Percentiles rank a stretch among this genome's conserved stretches.
Evolutionary conservation across 106 monocot species (phyloP).

Genomic region (Dioscorea zingiberensis): DNA sequence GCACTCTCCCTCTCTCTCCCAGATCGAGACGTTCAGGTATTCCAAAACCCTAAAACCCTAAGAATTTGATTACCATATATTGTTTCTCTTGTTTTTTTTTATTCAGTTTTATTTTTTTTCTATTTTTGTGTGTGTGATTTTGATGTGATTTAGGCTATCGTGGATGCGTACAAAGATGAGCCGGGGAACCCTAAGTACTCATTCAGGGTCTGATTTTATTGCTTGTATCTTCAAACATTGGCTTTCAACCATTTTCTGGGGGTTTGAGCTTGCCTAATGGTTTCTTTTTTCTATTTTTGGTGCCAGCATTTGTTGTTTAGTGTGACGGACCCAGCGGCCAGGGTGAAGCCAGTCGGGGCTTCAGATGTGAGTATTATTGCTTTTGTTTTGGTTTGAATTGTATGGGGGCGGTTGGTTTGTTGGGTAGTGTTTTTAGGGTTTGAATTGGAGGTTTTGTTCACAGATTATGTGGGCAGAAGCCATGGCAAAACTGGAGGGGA

Average conservation of each 20-base stretch:
- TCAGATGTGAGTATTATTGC: slow-evolving; percentile 64
- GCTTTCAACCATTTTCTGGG: neutral
- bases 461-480: slow-evolving; percentile 99
- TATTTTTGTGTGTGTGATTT: no score
- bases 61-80: neutral
- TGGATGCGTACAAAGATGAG: slow-evolving; percentile 90
- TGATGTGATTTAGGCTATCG: slow-evolving; percentile 49
- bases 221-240: slow-evolving; percentile 3
- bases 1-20: slow-evolving; percentile 61
- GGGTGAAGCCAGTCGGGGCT: slow-evolving; percentile 81
- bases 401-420: no score
- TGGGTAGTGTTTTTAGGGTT: neutral
- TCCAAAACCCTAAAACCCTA: neutral
- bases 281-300: slow-evolving; percentile 10
- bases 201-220: slow-evolving; percentile 52
- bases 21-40: slow-evolving; percentile 80
- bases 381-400: neutral
- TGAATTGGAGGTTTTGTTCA: slow-evolving; percentile 5
- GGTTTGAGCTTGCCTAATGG: neutral
- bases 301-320: slow-evolving; percentile 84
- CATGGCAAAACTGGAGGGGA: slow-evolving; percentile 86
- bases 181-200: slow-evolving; percentile 81
- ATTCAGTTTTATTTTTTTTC: no score
- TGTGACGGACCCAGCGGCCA: slow-evolving; percentile 74
- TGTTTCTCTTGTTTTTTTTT: slow-evolving; percentile 2